phyloP scores from a whole-genome alignment of 768 basidiomycete species.

The Rhizopogon salebrosus region DNA sequence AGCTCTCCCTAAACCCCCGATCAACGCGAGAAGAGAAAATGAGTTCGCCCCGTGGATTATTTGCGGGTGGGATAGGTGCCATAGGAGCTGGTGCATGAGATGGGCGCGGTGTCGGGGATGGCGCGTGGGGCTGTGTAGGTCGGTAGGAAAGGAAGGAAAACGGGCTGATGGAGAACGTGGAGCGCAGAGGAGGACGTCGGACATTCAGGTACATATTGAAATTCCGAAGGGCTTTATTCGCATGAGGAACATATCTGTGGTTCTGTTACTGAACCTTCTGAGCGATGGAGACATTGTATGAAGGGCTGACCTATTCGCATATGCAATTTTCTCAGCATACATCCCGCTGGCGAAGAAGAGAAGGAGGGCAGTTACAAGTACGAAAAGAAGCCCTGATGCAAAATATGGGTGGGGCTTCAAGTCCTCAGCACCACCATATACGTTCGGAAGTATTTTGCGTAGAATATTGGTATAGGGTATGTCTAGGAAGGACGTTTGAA shows the following conservation, averaged over 20 bases:
- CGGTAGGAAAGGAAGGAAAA: constrained; percentile 34
- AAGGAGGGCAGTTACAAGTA: constrained; percentile 83
- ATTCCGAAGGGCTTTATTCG: constrained; percentile 84
- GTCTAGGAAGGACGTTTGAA: constrained; percentile 61
- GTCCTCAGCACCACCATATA: constrained; percentile 34
- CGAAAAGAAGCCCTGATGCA: constrained; percentile 75
- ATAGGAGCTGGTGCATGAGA: constrained; percentile 40
- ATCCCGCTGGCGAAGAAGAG: constrained; percentile 96
- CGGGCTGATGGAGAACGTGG: constrained; percentile 43
- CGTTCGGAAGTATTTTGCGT: constrained; percentile 44
- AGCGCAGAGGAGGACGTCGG: constrained; percentile 67
- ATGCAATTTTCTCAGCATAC: constrained; percentile 94
- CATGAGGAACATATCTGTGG: constrained; percentile 89
- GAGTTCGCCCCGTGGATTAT: constrained; percentile 91
- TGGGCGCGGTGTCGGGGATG: constrained; percentile 30
- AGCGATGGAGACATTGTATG: constrained; percentile 10
- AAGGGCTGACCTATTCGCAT: constrained; percentile 77
- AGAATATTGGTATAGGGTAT: constrained; percentile 56
- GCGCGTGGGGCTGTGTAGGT: constrained; percentile 15
- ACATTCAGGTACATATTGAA: constrained; percentile 98
- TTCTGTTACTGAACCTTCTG: constrained; percentile 6
- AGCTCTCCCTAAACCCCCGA: constrained; percentile 76
- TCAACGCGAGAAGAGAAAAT: constrained; percentile 92
- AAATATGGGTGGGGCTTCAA: constrained; percentile 67
- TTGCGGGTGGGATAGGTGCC: constrained; percentile 77